Conservation (phyloP, 1,284 basidiomycete genomes). For the Cutaneotrichosporon cyanovorans region DNA sequence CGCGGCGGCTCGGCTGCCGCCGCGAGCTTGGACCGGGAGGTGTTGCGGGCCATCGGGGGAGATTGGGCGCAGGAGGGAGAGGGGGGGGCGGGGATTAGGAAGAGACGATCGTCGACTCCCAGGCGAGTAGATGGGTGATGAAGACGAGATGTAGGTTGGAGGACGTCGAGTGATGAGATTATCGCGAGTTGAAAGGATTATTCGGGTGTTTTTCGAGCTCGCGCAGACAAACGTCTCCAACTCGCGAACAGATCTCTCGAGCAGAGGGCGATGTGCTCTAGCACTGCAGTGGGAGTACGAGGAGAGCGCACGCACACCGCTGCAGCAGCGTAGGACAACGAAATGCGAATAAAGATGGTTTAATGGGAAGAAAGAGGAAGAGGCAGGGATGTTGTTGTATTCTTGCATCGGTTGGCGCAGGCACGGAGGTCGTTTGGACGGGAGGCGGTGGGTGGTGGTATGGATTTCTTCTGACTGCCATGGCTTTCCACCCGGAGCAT, state of each 20-base stretch:
- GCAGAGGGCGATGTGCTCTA: no score
- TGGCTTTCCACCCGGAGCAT: no score
- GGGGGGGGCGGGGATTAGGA: background rate
- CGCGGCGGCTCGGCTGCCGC: slow-evolving; percentile 1
- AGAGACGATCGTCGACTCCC: background rate
- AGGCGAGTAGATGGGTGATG: no score
- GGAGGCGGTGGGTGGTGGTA: background rate
- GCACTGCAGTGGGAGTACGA: no score
- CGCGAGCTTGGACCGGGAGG: background rate
- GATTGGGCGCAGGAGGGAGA: background rate
- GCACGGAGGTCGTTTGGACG: background rate
- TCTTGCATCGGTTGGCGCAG: no score
- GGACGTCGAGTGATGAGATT: background rate
- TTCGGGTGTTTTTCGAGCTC: no score
- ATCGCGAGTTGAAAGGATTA: no score
- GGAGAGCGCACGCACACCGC: no score
- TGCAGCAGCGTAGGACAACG: no score
- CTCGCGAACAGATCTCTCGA: no score
- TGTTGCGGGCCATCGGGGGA: slow-evolving; percentile 6
- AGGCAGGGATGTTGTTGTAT: background rate
- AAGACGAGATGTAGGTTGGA: background rate
- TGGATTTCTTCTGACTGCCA: no score
- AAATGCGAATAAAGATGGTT: background rate
- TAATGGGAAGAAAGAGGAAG: background rate
- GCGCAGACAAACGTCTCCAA: no score